Evolutionary conservation across 805 yeast species (phyloP).

Genomic region (Metschnikowia arizonensis): DNA sequence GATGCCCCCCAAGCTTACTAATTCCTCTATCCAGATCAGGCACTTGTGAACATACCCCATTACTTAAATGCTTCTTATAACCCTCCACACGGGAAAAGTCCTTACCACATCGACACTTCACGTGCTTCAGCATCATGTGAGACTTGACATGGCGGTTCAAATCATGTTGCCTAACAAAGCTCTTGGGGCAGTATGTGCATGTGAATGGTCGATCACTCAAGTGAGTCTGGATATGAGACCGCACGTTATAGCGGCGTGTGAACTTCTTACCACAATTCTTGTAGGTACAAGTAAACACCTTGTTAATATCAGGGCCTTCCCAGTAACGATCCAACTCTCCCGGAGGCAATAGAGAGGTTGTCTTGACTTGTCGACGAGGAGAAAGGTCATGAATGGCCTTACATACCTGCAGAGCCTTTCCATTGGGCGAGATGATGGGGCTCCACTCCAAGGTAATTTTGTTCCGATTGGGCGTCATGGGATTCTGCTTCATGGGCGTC

Average conservation of each 20-base stretch:
- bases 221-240: conserved; percentile 97
- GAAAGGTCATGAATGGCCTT: conserved; percentile 40
- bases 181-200: conserved; percentile 73
- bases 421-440: conserved; percentile 40
- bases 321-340: conserved; percentile 85
- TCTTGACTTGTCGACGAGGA: conserved; percentile 46
- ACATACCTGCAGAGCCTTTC: conserved; percentile 19
- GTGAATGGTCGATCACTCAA: conserved; percentile 87
- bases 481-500: conserved; percentile 36
- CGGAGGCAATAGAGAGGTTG: conserved; percentile 73
- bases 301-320: conserved; percentile 71
- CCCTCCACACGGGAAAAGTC: conserved; percentile 89
- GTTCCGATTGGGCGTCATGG: conserved; percentile 34
- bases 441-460: conserved; percentile 40
- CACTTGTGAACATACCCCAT: conserved; percentile 12
- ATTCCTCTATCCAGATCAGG: conserved; percentile 9
- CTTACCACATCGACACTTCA: conserved; percentile 88
- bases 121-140: conserved; percentile 67
- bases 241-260: conserved; percentile 82
- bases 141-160: conserved; percentile 84
- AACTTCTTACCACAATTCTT: conserved; percentile 78
- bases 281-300: conserved; percentile 68
- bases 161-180: conserved; percentile 95
- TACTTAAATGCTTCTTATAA: conserved; percentile 68
- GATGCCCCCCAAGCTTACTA: conserved; percentile 13